phyloP scores from a whole-genome alignment of 805 yeast species.

The Sugiyamaella mastotermitis region DNA sequence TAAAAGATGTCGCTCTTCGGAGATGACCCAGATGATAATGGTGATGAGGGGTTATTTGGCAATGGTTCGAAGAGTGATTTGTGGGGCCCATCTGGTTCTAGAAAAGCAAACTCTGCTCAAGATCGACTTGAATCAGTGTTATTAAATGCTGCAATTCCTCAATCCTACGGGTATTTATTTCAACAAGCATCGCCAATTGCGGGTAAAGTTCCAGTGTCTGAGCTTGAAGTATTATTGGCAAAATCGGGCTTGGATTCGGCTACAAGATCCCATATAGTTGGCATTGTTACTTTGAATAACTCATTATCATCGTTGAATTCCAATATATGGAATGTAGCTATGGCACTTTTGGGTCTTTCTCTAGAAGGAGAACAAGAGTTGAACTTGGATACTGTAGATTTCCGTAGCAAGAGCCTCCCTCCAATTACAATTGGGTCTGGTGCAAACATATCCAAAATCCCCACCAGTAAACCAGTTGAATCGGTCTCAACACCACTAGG shows the following conservation, averaged over 20 bases:
- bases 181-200: constrained; percentile 7
- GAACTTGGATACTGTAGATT: constrained; percentile 25
- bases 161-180: constrained; percentile 8
- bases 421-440: neutral
- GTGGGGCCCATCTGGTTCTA: constrained; percentile 8
- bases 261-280: constrained; percentile 4
- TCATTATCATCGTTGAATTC: constrained; percentile 15
- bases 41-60: neutral
- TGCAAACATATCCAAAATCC: neutral
- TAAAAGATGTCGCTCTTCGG: constrained; percentile 12
- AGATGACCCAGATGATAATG: constrained; percentile 3
- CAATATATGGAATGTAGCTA: constrained; percentile 28
- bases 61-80: constrained; percentile 1
- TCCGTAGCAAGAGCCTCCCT: constrained; percentile 10
- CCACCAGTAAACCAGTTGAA: neutral
- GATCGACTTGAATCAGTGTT: constrained; percentile 10
- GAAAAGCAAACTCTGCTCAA: too few relatives aligned
- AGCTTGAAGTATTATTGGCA: constrained; percentile 8
- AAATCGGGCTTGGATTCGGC: constrained; percentile 5
- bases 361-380: constrained; percentile 28
- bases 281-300: constrained; percentile 1
- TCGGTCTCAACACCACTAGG: neutral
- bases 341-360: constrained; percentile 31
- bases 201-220: constrained; percentile 9
- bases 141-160: constrained; percentile 11